These are phyloP conservation scores for Trichoderma sp. DNA, from an alignment of 2,329 filamentous ascomycete genomes.

Conservation along the genomic window DNA sequence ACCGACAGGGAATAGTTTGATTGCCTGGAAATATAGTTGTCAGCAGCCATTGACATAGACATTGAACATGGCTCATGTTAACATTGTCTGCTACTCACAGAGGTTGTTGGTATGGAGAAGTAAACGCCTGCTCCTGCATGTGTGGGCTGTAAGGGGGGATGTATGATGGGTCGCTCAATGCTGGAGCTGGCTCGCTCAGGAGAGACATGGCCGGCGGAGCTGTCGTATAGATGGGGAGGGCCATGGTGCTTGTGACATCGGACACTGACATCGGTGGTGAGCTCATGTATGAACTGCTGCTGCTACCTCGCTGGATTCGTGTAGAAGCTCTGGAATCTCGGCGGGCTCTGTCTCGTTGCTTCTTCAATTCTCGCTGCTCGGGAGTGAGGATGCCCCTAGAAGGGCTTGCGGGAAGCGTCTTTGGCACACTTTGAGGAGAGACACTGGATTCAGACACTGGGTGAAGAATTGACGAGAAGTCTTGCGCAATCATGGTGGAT, in stretches of 20 bases:
- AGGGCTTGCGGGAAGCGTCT: conserved; percentile 58
- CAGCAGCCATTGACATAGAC: conserved; percentile 5
- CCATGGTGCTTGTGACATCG: conserved; percentile 43
- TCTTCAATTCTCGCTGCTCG: conserved; percentile 61
- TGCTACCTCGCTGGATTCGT: conserved; percentile 46
- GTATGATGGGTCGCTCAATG: conserved; percentile 44
- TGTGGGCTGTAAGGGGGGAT: conserved; percentile 51
- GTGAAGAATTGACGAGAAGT: conserved; percentile 44
- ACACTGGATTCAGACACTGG: conserved; percentile 50
- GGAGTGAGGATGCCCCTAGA: conserved; percentile 53
- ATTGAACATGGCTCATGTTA: neutral
- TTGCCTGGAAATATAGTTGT: conserved; percentile 32
- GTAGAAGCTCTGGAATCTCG: conserved; percentile 55
- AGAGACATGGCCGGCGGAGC: conserved; percentile 51
- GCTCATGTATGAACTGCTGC: conserved; percentile 46
- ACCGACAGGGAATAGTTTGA: conserved; percentile 44
- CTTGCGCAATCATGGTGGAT: conserved; percentile 43
- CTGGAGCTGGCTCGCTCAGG: conserved; percentile 48
- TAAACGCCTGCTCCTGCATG: conserved; percentile 44
- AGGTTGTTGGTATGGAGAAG: conserved; percentile 36
- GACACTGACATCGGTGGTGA: conserved; percentile 36
- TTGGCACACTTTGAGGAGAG: conserved; percentile 48
- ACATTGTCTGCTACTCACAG: conserved; percentile 33
- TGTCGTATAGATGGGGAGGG: conserved; percentile 52
- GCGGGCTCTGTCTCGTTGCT: conserved; percentile 58